Percentiles rank a stretch among this genome's conserved stretches.
These are phyloP conservation scores for Kwoniella shivajii DNA, from an alignment of 1,284 basidiomycete genomes.

Conservation along the genomic window DNA sequence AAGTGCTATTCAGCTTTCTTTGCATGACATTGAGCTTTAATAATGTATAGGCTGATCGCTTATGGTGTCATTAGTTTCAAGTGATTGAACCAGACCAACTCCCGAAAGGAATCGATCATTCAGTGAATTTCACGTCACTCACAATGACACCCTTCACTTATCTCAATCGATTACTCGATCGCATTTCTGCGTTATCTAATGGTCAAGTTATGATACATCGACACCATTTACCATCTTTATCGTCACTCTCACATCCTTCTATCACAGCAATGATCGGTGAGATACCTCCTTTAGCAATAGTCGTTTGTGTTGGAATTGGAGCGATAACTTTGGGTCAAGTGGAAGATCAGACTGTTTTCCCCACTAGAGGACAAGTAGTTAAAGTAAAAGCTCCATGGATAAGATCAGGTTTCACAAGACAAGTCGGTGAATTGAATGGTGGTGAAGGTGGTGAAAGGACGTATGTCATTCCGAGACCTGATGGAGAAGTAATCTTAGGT, in stretches of 20 bases:
- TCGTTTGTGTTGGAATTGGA: constrained; percentile 68
- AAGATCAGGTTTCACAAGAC: constrained; percentile 44
- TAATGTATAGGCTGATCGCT: no score
- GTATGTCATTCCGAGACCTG: constrained; percentile 50
- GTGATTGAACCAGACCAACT: constrained; percentile 25
- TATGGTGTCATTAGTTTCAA: constrained; percentile 13
- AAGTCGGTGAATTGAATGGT: constrained; percentile 44
- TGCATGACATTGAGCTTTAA: not conserved
- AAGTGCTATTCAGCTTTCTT: constrained; percentile 11
- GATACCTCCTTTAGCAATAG: constrained; percentile 58
- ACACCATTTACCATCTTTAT: constrained; percentile 28
- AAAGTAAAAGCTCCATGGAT: constrained; percentile 56
- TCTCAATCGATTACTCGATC: constrained; percentile 34
- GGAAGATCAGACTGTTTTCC: constrained; percentile 59
- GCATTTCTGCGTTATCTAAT: constrained; percentile 20
- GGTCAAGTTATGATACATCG: constrained; percentile 29
- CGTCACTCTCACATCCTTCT: constrained; percentile 17
- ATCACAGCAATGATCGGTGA: constrained; percentile 22
- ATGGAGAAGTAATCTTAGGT: constrained; percentile 52
- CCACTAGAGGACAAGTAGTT: constrained; percentile 62
- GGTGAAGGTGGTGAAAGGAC: constrained; percentile 51
- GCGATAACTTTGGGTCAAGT: constrained; percentile 59
- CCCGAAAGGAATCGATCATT: constrained; percentile 33
- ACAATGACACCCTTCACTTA: constrained; percentile 51
- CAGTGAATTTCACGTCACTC: constrained; percentile 50